Evolutionary conservation across 192 early-diverging fungal species (phyloP).

Genomic region (Coemansia sp.): DNA sequence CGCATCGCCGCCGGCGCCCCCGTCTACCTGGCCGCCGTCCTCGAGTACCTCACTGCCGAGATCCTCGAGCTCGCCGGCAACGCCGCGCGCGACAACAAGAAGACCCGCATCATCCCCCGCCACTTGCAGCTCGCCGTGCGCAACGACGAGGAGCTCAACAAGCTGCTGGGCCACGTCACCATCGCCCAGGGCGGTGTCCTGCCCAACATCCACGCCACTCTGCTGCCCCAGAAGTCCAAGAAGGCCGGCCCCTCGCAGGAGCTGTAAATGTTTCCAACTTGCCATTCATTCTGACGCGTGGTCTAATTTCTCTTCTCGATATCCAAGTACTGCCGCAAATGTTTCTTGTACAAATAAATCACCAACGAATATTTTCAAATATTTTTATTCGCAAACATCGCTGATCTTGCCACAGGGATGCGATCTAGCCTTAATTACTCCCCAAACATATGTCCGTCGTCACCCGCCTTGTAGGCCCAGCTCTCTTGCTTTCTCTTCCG

Average conservation of each 20-base stretch:
- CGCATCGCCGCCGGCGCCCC: slow-evolving; percentile 93
- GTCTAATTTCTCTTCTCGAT: slow-evolving; percentile 22
- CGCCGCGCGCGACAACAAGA: slow-evolving; percentile 94
- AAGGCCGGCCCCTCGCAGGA: slow-evolving; percentile 68
- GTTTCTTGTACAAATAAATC: slow-evolving; percentile 45
- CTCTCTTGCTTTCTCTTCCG: slow-evolving; percentile 1
- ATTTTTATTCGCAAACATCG: neutral
- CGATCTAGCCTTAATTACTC: neutral
- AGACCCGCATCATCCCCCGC: slow-evolving; percentile 94
- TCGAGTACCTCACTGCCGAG: slow-evolving; percentile 96
- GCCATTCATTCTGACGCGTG: slow-evolving; percentile 66
- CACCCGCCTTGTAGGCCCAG: neutral
- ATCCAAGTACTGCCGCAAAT: slow-evolving; percentile 4
- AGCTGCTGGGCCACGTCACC: slow-evolving; percentile 86
- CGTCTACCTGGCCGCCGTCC: slow-evolving; percentile 94
- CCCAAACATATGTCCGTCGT: neutral
- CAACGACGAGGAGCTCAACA: slow-evolving; percentile 96
- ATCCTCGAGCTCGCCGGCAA: slow-evolving; percentile 97
- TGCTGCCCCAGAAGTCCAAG: slow-evolving; percentile 83
- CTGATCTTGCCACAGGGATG: neutral
- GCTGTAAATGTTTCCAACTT: slow-evolving; percentile 66
- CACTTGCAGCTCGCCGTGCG: slow-evolving; percentile 95
- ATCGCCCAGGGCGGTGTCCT: slow-evolving; percentile 94
- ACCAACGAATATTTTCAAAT: neutral
- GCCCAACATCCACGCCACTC: slow-evolving; percentile 87